Evolutionary conservation across 202 grass and related monocot species (phyloP).

Genomic region (Brachypodium distachyon): DNA sequence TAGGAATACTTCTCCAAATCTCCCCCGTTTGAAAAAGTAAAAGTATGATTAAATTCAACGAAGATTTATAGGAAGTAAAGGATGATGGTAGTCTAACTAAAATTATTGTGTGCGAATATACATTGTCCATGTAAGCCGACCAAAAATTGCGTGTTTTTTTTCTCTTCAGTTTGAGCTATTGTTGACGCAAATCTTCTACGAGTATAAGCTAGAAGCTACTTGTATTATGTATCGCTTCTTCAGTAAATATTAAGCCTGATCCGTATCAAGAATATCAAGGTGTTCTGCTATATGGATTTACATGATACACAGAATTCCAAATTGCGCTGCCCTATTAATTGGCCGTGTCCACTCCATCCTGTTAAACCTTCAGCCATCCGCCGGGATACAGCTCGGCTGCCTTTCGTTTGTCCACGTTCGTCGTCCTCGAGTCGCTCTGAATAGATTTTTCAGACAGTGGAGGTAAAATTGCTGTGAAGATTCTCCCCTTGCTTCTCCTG

Average conservation of each 20-base stretch:
- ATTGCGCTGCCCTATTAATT: neutral
- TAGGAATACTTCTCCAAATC: too few species aligned
- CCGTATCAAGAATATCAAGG: neutral
- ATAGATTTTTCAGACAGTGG: slow-evolving; percentile 29
- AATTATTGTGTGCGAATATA: too few species aligned
- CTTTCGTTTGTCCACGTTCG: slow-evolving; percentile 21
- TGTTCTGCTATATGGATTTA: neutral
- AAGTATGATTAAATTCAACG: too few species aligned
- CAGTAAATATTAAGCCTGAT: neutral
- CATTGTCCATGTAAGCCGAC: too few species aligned
- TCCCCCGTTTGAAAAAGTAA: too few species aligned
- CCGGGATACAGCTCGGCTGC: slow-evolving; percentile 25
- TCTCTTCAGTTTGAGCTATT: too few species aligned
- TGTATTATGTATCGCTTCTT: neutral
- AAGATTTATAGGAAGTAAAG: too few species aligned
- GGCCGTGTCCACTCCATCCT: neutral
- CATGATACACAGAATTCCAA: neutral
- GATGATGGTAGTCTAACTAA: too few species aligned
- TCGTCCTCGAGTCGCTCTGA: slow-evolving; percentile 5
- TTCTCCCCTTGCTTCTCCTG: slow-evolving; percentile 42
- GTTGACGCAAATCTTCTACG: too few species aligned
- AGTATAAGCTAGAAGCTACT: too few species aligned
- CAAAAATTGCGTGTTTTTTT: too few species aligned
- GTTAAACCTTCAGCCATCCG: slow-evolving; percentile 40
- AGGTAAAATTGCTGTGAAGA: slow-evolving; percentile 19